These are phyloP conservation scores for Cenococcum geophilum DNA, from an alignment of 495 filamentous ascomycete genomes.

Conservation along the genomic window DNA sequence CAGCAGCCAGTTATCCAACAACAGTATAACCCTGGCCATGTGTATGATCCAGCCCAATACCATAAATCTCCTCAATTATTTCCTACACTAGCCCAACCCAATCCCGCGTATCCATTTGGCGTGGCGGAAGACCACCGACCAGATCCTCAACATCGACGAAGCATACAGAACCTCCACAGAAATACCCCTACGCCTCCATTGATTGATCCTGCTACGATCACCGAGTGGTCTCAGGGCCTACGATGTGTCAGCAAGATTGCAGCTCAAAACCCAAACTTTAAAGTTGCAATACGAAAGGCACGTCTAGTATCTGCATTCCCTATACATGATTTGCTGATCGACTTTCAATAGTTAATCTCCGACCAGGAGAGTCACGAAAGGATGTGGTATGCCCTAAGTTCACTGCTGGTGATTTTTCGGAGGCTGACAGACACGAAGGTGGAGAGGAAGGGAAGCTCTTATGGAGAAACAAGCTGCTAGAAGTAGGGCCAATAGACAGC, in stretches of 20 bases:
- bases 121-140: not conserved
- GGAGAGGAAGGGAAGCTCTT: slow-evolving; percentile 47
- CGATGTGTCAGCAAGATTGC: slow-evolving; percentile 57
- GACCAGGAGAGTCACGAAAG: slow-evolving; percentile 59
- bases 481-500: slow-evolving; percentile 46
- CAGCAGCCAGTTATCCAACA: slow-evolving; percentile 7
- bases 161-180: slow-evolving; percentile 6
- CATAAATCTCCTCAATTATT: not conserved
- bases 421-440: slow-evolving; percentile 19
- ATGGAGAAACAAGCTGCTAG: slow-evolving; percentile 46
- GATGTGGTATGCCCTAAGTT: slow-evolving; percentile 48
- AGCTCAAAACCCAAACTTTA: slow-evolving; percentile 45
- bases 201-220: slow-evolving; percentile 54
- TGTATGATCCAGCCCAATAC: not conserved
- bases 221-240: slow-evolving; percentile 58
- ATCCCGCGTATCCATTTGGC: not conserved
- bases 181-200: slow-evolving; percentile 5
- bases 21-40: not conserved
- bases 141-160: slow-evolving; percentile 1
- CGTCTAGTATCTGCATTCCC: not conserved
- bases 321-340: slow-evolving; percentile 7
- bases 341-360: slow-evolving; percentile 48
- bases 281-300: slow-evolving; percentile 41
- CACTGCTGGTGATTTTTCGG: slow-evolving; percentile 2
- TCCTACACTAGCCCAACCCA: not conserved